Evolutionary conservation across 129 eudicot species (phyloP), one percentile per base, ranked within the genome.

Genomic region (Flaveria robusta): DNA sequence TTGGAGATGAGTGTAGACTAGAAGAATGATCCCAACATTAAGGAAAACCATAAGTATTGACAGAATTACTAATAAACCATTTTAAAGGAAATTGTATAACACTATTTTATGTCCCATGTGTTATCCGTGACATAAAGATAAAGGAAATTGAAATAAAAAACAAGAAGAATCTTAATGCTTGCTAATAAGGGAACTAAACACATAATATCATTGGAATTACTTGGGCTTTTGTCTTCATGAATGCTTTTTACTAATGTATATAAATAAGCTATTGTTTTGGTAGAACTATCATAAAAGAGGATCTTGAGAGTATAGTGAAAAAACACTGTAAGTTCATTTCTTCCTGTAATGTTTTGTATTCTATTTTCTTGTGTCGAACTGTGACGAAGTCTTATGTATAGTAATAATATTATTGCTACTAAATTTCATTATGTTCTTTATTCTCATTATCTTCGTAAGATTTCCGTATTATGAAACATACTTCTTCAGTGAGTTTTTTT

Each of bases 191-290:
- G 16, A 70, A 60, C 14, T 56, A 42, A 68, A 74, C 59, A 70
- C 42, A 19, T 24, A 29, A 24, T 77, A 54, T 66, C 22, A 58
- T 50, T 24, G 64, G 74, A 47, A 79, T 79, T 46, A 72, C 83
- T 79, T 79, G 78, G 41, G 37, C 77, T 79, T 79, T 79, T 72
- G 78, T 79, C 24, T 37, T 46, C 26, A 26, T 7, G 41, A 64
- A 64, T 62, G 39, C 15, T 63, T 29, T 70, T 58, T 29, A 2
- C 51, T 58, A 26, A 29, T 41, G 14, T 50, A 49, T 31, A 69
- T 78, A 79, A 34, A 46, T 29, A 50, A 14, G 5, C 4, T 29
- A 7, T 19, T 79, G 31, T 62, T 12, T 60, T 68, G 65, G 43
- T 59, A 31, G 14, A 16, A 59, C 37, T 49, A 64, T 49, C 7